phyloP scores from a whole-genome alignment of 495 filamentous ascomycete genomes.

The Hapsidospora chrysogenum region DNA sequence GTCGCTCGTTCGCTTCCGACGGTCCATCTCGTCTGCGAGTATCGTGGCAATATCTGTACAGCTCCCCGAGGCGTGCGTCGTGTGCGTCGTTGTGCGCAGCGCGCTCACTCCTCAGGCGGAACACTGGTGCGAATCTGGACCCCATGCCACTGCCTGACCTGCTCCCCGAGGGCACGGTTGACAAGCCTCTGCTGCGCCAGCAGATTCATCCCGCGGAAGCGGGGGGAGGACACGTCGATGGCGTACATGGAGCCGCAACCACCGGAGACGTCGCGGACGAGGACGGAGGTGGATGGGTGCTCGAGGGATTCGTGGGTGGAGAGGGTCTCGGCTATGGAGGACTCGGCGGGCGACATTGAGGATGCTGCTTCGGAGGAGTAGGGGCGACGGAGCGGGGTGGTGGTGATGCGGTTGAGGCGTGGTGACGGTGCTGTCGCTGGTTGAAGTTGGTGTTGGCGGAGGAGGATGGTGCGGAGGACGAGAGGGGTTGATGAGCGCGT shows the following conservation, averaged over 20 bases:
- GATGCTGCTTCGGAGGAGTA: conserved; percentile 1
- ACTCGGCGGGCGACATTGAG: conserved; percentile 26
- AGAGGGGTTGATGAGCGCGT: neutral
- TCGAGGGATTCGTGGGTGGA: conserved; percentile 18
- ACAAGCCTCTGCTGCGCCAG: conserved; percentile 61
- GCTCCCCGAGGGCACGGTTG: conserved; percentile 46
- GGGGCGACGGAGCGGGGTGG: too few species aligned
- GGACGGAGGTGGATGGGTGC: conserved; percentile 18
- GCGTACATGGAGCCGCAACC: conserved; percentile 69
- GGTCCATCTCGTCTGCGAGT: too few species aligned
- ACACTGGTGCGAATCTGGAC: conserved; percentile 49
- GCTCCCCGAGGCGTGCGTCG: too few species aligned
- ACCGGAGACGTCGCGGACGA: conserved; percentile 63
- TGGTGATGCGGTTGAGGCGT: too few species aligned
- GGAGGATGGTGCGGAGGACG: neutral
- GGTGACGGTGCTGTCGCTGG: too few species aligned
- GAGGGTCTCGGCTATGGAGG: conserved; percentile 27
- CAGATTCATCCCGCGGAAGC: conserved; percentile 47
- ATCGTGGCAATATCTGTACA: too few species aligned
- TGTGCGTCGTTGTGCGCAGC: neutral
- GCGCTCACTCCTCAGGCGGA: conserved; percentile 7
- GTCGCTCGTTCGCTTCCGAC: too few species aligned
- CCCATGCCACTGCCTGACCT: conserved; percentile 63
- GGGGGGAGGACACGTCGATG: conserved; percentile 47
- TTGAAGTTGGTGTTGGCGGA: too few species aligned